A percentile compares a stretch with the other conserved stretches of the same genome.
These are phyloP conservation scores for Entomortierella lignicola DNA, from an alignment of 192 early-diverging fungal genomes.

Conservation along the genomic window DNA sequence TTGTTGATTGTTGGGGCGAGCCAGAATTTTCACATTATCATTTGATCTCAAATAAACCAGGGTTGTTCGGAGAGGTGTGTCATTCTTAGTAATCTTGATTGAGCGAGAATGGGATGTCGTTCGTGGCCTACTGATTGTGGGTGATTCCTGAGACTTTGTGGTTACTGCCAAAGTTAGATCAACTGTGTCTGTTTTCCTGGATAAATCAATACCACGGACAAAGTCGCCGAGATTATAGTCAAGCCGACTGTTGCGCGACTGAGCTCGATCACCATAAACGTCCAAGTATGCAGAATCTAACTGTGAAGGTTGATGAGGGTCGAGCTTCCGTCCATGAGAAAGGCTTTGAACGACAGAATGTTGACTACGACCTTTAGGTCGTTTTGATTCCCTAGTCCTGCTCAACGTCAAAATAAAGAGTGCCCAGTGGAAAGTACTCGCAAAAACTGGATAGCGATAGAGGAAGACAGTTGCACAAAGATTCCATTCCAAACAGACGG, in stretches of 20 bases:
- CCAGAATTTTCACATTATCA: no score
- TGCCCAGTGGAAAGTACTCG: slow-evolving; percentile 60
- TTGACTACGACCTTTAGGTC: slow-evolving; percentile 24
- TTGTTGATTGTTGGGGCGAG: no score
- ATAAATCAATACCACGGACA: slow-evolving; percentile 57
- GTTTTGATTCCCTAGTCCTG: slow-evolving; percentile 19
- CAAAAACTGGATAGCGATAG: slow-evolving; percentile 52
- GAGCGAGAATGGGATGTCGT: no score
- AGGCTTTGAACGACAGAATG: slow-evolving; percentile 14
- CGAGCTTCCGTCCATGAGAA: slow-evolving; percentile 6
- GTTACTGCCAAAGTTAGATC: not conserved
- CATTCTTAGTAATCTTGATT: no score
- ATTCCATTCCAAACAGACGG: slow-evolving; percentile 58
- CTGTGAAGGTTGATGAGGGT: slow-evolving; percentile 21
- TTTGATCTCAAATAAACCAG: no score
- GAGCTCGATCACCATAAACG: slow-evolving; percentile 9
- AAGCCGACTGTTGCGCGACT: slow-evolving; percentile 8
- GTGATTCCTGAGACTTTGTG: not conserved
- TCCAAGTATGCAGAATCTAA: slow-evolving; percentile 7
- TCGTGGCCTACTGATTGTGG: no score
- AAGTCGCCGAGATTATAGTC: slow-evolving; percentile 48
- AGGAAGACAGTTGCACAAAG: slow-evolving; percentile 53
- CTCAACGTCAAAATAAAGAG: slow-evolving; percentile 57
- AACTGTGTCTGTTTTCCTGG: slow-evolving; percentile 12
- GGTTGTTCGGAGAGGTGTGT: no score